Percentiles rank a stretch among this genome's conserved stretches.
phyloP scores from a whole-genome alignment of 345 rosid species.

The Eucalyptus rudis region DNA sequence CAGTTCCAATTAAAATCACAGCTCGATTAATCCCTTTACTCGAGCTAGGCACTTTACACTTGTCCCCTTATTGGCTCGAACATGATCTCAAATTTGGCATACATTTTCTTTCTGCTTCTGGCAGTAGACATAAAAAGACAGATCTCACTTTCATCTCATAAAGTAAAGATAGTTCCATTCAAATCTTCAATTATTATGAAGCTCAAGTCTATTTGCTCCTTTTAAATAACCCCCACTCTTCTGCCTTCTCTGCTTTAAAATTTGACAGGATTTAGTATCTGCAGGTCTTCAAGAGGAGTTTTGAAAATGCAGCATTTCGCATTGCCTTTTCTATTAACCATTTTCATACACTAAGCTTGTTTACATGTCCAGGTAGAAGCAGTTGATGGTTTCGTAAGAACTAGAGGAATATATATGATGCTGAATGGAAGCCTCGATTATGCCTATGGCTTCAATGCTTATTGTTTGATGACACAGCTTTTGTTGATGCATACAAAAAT shows the following conservation, averaged over 20 bases:
- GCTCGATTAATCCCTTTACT: background rate
- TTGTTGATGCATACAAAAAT: conserved; percentile 47
- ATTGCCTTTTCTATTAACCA: conserved; percentile 1
- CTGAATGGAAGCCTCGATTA: conserved; percentile 54
- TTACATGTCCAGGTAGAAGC: conserved; percentile 15
- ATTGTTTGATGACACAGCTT: conserved; percentile 75
- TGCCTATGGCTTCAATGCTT: conserved; percentile 85
- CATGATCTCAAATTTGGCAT: background rate
- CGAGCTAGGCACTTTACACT: background rate
- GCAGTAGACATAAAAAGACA: background rate
- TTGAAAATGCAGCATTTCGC: conserved; percentile 12
- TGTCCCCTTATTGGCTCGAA: background rate
- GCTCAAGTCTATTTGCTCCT: background rate
- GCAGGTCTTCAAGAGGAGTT: background rate
- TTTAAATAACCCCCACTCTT: background rate
- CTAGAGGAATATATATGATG: conserved; percentile 43
- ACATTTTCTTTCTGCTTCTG: background rate
- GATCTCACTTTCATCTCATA: background rate
- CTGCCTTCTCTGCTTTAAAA: background rate
- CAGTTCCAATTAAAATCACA: background rate
- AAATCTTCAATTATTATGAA: background rate
- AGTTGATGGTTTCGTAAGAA: conserved; percentile 44
- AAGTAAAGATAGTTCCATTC: background rate
- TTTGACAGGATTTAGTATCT: background rate
- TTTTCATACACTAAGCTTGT: conserved; percentile 17